A percentile compares a stretch with the other conserved stretches of the same genome.
Conservation (phyloP, 257 asterid genomes). For the Pogostemon cablin region DNA sequence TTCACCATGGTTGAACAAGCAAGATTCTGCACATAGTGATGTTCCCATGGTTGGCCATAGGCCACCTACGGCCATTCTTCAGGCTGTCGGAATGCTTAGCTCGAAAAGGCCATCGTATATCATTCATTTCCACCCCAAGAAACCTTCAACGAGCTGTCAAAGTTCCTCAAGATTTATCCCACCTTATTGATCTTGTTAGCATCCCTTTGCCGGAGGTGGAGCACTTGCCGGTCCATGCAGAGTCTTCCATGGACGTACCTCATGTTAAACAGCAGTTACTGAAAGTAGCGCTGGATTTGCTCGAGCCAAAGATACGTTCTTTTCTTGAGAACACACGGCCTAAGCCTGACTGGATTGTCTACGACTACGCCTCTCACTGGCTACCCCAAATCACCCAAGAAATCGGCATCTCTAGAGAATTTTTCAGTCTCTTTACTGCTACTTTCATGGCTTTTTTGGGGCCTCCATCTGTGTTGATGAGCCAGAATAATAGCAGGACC, state of each 20-base stretch:
- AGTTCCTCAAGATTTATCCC: slow-evolving; percentile 52
- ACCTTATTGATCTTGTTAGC: slow-evolving; percentile 48
- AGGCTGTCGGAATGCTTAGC: slow-evolving; percentile 64
- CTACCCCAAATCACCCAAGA: slow-evolving; percentile 53
- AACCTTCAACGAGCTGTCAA: slow-evolving; percentile 58
- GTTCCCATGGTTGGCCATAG: slow-evolving; percentile 96
- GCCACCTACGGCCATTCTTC: slow-evolving; percentile 79
- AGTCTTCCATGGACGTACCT: slow-evolving; percentile 91
- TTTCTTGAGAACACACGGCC: slow-evolving; percentile 58
- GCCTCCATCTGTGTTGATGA: slow-evolving; percentile 50
- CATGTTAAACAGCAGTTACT: slow-evolving; percentile 62
- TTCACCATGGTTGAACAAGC: slow-evolving; percentile 50
- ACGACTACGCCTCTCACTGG: slow-evolving; percentile 87
- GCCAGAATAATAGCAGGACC: slow-evolving; percentile 36
- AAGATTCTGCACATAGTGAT: slow-evolving; percentile 66
- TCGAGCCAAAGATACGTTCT: slow-evolving; percentile 46
- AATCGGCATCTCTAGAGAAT: slow-evolving; percentile 47
- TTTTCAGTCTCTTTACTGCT: slow-evolving; percentile 74
- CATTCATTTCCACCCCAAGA: slow-evolving; percentile 81
- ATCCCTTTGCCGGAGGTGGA: slow-evolving; percentile 57
- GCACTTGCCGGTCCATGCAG: slow-evolving; percentile 59
- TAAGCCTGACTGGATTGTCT: slow-evolving; percentile 78
- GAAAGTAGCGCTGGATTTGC: slow-evolving; percentile 74
- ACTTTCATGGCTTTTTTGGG: slow-evolving; percentile 73
- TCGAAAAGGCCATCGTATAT: slow-evolving; percentile 60